Conservation (phyloP, 2,329 filamentous ascomycete species). For the Sporothrix phasma region DNA sequence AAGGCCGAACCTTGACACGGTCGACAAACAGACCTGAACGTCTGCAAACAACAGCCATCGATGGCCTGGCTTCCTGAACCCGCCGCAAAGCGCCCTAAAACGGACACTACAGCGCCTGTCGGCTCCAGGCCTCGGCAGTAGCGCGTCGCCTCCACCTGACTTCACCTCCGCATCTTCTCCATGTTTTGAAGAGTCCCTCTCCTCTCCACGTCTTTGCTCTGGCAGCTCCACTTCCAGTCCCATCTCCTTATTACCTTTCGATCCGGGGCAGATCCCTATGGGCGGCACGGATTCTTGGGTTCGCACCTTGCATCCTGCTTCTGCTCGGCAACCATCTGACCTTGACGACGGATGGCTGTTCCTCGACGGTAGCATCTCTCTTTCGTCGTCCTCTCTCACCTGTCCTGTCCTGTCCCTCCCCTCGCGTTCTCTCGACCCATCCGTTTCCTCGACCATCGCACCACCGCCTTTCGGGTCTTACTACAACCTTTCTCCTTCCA, state of each 20-base stretch:
- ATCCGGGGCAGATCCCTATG: neutral
- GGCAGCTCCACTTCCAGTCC: neutral
- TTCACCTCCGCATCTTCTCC: conserved; percentile 1
- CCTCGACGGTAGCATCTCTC: neutral
- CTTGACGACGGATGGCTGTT: neutral
- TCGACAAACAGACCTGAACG: neutral
- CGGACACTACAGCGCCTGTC: too few relatives aligned
- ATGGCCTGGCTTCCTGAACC: too few relatives aligned
- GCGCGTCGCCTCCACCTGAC: neutral
- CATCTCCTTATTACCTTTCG: neutral
- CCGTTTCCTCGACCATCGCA: neutral
- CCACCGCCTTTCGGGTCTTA: neutral
- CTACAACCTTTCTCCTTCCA: too few relatives aligned
- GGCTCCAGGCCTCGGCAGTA: conserved; percentile 16
- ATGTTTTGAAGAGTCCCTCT: too few relatives aligned
- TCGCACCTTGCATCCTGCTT: neutral
- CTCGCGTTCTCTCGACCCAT: too few relatives aligned
- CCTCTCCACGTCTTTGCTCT: neutral
- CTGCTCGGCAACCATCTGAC: neutral
- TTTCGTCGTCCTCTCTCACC: neutral
- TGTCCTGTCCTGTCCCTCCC: neutral
- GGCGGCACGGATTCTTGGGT: neutral
- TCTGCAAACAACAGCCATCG: too few relatives aligned
- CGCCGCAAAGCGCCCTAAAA: too few relatives aligned
- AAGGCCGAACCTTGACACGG: neutral